A percentile compares a stretch with the other conserved stretches of the same genome.
Evolutionary conservation across 331 rosid genomes (phyloP).

Genomic region (Telfairia occidentalis): DNA sequence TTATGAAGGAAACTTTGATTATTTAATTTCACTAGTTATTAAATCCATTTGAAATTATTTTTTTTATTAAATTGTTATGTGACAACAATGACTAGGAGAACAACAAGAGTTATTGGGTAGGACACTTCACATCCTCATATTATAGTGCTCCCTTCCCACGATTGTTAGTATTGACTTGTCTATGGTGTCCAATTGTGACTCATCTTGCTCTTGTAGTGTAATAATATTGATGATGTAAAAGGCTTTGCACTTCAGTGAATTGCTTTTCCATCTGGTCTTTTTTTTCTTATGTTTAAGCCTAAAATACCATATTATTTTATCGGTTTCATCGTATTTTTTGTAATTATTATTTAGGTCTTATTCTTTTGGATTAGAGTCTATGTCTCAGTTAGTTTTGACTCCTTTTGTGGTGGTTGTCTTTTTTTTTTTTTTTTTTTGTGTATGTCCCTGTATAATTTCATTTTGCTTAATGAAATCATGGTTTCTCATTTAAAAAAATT

Average conservation of each 20-base stretch:
- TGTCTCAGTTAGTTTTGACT: too few relatives aligned
- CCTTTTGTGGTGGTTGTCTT: too few relatives aligned
- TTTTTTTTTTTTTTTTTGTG: too few relatives aligned
- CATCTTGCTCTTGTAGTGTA: neutral
- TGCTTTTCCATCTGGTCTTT: neutral
- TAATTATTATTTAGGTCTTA: too few relatives aligned
- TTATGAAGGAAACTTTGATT: neutral
- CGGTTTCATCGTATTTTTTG: too few relatives aligned
- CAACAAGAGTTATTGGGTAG: slow-evolving; percentile 97
- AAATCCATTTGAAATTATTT: neutral
- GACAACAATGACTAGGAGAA: slow-evolving; percentile 55
- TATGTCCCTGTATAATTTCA: too few relatives aligned
- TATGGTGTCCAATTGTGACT: neutral
- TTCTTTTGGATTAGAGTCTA: too few relatives aligned
- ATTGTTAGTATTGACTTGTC: slow-evolving; percentile 39
- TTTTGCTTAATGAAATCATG: too few relatives aligned
- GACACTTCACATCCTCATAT: slow-evolving; percentile 99
- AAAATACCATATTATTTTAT: neutral
- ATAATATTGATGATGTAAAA: neutral
- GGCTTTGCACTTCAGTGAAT: neutral
- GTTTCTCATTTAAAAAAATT: too few relatives aligned
- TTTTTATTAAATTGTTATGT: slow-evolving; percentile 21
- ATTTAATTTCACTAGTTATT: neutral
- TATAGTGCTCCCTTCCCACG: slow-evolving; percentile 97
- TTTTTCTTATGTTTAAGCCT: neutral